Conservation (phyloP, 352 stramenopile species). For the Peronospora farinosa region DNA sequence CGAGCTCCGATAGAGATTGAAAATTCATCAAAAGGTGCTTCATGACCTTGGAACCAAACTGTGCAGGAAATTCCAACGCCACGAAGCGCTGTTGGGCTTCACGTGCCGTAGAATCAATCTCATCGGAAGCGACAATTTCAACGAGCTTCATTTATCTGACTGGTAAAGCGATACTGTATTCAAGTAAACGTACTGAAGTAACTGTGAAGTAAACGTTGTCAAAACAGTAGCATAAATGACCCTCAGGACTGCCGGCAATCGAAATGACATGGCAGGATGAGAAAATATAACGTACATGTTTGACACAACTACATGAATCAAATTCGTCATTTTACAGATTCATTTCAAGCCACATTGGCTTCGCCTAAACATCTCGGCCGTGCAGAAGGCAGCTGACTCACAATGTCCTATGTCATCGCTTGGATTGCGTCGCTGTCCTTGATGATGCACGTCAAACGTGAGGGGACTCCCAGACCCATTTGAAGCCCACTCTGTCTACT, state of each 20-base stretch:
- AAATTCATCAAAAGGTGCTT: slow-evolving; percentile 47
- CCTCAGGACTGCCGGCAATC: no score
- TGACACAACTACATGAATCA: slow-evolving; percentile 35
- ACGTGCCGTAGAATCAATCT: slow-evolving; percentile 13
- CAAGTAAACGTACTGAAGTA: slow-evolving; percentile 1
- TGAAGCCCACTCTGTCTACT: slow-evolving; percentile 27
- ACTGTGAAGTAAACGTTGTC: not conserved
- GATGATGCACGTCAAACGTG: slow-evolving; percentile 20
- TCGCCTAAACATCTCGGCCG: slow-evolving; percentile 20
- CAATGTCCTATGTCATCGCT: slow-evolving; percentile 28
- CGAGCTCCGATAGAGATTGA: slow-evolving; percentile 48
- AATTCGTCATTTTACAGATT: slow-evolving; percentile 41
- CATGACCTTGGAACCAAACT: slow-evolving; percentile 60
- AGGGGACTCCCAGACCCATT: slow-evolving; percentile 20
- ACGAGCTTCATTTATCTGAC: slow-evolving; percentile 26
- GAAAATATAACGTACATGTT: slow-evolving; percentile 22
- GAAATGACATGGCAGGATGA: no score
- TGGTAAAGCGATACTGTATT: not conserved
- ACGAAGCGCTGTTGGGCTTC: slow-evolving; percentile 66
- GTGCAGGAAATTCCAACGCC: slow-evolving; percentile 57
- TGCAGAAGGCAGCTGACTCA: slow-evolving; percentile 26
- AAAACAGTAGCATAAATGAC: no score
- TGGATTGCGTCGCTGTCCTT: slow-evolving; percentile 26
- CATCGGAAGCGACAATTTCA: slow-evolving; percentile 38
- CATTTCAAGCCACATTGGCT: slow-evolving; percentile 26